A percentile compares a stretch with the other conserved stretches of the same genome.
phyloP scores from a whole-genome alignment of 2,329 filamentous ascomycete genomes.

The Hypoxylon sp. region DNA sequence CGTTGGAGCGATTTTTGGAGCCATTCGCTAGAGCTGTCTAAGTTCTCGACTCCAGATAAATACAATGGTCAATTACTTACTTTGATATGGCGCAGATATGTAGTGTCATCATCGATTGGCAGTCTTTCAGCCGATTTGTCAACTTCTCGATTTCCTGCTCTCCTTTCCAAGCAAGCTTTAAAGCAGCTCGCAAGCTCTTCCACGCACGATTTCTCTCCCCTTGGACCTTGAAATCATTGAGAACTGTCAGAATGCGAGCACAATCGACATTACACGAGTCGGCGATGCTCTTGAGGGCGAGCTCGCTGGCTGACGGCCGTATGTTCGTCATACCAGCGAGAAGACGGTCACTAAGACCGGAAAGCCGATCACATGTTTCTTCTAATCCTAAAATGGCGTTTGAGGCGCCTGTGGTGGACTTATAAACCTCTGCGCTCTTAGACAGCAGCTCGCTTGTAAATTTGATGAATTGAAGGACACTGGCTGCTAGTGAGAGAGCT shows the following conservation, averaged over 20 bases:
- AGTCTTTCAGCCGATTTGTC: conserved; percentile 10
- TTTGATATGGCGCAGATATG: conserved; percentile 27
- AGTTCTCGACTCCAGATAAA: neutral
- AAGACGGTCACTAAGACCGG: conserved; percentile 1
- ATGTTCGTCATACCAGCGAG: neutral
- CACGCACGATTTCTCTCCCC: conserved; percentile 14
- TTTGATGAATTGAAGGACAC: conserved; percentile 29
- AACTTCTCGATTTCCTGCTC: conserved; percentile 28
- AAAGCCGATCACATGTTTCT: conserved; percentile 14
- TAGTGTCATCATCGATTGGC: conserved; percentile 17
- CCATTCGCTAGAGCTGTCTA: conserved; percentile 15
- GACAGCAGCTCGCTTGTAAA: conserved; percentile 14
- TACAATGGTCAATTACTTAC: conserved; percentile 7
- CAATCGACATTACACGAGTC: conserved; percentile 14
- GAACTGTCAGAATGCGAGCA: conserved; percentile 9
- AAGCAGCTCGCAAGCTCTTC: conserved; percentile 26
- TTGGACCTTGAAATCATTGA: conserved; percentile 17
- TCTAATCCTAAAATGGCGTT: conserved; percentile 10
- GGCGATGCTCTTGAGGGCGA: conserved; percentile 20
- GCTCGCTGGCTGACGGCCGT: conserved; percentile 8
- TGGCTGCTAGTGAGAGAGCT: conserved; percentile 19
- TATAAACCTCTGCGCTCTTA: conserved; percentile 20
- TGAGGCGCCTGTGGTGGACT: conserved; percentile 11
- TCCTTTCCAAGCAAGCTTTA: conserved; percentile 26
- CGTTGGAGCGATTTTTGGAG: conserved; percentile 13